Conservation (phyloP, 768 basidiomycete genomes). For the Aureoboletus auriporus region DNA sequence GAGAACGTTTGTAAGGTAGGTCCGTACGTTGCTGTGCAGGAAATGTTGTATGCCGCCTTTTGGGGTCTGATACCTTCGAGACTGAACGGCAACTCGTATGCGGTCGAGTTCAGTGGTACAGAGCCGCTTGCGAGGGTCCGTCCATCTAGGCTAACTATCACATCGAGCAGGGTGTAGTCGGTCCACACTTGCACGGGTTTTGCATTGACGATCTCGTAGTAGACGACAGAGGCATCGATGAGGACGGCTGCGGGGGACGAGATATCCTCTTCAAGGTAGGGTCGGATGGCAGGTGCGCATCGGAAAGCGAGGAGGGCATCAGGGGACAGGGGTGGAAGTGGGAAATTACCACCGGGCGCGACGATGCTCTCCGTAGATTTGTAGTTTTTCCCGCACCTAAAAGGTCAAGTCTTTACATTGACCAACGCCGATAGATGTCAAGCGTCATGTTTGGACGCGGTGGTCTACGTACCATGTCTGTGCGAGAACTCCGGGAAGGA, state of each 20-base stretch:
- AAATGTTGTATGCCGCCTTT: slow-evolving; percentile 26
- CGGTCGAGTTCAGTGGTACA: slow-evolving; percentile 51
- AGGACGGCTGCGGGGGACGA: slow-evolving; percentile 42
- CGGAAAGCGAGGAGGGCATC: slow-evolving; percentile 52
- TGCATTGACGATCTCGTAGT: slow-evolving; percentile 44
- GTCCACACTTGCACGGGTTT: slow-evolving; percentile 34
- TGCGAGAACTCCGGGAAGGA: slow-evolving; percentile 16
- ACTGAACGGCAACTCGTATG: slow-evolving; percentile 46
- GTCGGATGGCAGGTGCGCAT: slow-evolving; percentile 54
- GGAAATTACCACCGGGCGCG: slow-evolving; percentile 50
- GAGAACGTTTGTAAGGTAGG: slow-evolving; percentile 42
- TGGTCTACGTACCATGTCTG: slow-evolving; percentile 27
- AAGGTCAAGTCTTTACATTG: no score
- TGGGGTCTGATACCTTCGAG: slow-evolving; percentile 44
- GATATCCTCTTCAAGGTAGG: slow-evolving; percentile 55
- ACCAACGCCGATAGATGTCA: background rate
- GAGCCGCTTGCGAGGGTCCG: slow-evolving; percentile 37
- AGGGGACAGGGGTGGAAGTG: slow-evolving; percentile 32
- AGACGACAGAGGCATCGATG: slow-evolving; percentile 49
- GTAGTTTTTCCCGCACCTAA: slow-evolving; percentile 58
- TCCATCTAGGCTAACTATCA: slow-evolving; percentile 47
- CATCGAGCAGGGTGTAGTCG: slow-evolving; percentile 26
- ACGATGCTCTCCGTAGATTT: slow-evolving; percentile 38
- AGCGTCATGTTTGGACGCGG: background rate
- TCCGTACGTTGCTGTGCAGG: slow-evolving; percentile 24